Percentiles rank a stretch among this genome's conserved stretches.
Evolutionary conservation across 2,329 filamentous ascomycete genomes (phyloP).

Genomic region (Parastagonospora nodorum): DNA sequence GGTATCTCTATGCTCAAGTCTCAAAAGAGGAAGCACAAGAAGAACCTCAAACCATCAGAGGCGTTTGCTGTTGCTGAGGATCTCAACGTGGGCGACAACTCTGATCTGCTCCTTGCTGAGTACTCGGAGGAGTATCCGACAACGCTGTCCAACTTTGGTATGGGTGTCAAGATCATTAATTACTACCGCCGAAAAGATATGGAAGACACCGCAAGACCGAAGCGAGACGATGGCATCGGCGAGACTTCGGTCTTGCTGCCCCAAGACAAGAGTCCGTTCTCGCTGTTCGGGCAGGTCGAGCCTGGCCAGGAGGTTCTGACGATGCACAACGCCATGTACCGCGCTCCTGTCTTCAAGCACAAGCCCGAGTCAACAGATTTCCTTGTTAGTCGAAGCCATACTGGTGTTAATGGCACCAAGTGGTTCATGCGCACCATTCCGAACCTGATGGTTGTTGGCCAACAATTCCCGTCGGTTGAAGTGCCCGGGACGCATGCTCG

Average conservation of each 20-base stretch:
- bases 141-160: slow-evolving; percentile 93
- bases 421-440: slow-evolving; percentile 91
- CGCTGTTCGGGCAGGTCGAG: slow-evolving; percentile 91
- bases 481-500: slow-evolving; percentile 92
- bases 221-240: slow-evolving; percentile 72
- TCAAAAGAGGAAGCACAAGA: slow-evolving; percentile 79
- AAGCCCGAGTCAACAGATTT: slow-evolving; percentile 80
- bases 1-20: slow-evolving; percentile 71
- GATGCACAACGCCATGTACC: slow-evolving; percentile 93
- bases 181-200: slow-evolving; percentile 86
- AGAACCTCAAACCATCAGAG: slow-evolving; percentile 76
- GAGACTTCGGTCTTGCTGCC: slow-evolving; percentile 87
- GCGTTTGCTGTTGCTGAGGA: slow-evolving; percentile 82
- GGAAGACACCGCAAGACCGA: slow-evolving; percentile 77
- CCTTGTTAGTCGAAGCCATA: slow-evolving; percentile 80
- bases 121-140: slow-evolving; percentile 94
- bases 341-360: slow-evolving; percentile 92
- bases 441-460: slow-evolving; percentile 87
- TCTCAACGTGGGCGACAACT: slow-evolving; percentile 86
- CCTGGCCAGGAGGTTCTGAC: slow-evolving; percentile 89
- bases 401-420: slow-evolving; percentile 73
- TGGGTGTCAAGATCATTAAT: slow-evolving; percentile 95
- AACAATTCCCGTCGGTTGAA: slow-evolving; percentile 89
- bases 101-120: slow-evolving; percentile 84
- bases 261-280: slow-evolving; percentile 95